These are phyloP conservation scores for Penicillium silybi DNA, from an alignment of 495 filamentous ascomycete genomes.

Conservation along the genomic window DNA sequence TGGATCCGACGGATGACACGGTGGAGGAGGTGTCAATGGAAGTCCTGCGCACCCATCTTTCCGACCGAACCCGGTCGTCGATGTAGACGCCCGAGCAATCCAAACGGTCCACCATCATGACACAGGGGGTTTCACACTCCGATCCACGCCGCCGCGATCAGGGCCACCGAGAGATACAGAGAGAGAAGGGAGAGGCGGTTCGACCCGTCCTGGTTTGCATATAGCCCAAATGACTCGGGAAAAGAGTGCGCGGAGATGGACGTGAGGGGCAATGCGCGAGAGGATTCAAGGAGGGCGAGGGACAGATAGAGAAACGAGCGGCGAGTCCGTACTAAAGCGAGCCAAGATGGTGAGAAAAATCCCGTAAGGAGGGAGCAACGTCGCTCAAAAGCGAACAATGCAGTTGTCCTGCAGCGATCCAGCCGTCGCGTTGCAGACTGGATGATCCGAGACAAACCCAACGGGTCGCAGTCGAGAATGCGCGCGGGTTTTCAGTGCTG, in stretches of 20 bases:
- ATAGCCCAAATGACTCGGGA: constrained; percentile 14
- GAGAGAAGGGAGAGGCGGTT: constrained; percentile 11
- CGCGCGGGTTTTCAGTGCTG: not conserved
- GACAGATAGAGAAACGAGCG: constrained; percentile 15
- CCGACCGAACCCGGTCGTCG: constrained; percentile 65
- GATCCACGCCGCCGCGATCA: constrained; percentile 12
- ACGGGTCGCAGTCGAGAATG: constrained; percentile 7
- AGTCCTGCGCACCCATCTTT: constrained; percentile 52
- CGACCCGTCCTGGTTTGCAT: constrained; percentile 19
- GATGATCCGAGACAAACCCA: constrained; percentile 29
- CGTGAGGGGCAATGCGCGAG: not conserved
- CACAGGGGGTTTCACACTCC: constrained; percentile 7
- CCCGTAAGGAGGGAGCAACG: constrained; percentile 17
- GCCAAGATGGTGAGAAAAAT: constrained; percentile 3
- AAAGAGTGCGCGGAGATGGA: constrained; percentile 3
- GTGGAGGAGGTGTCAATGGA: constrained; percentile 26
- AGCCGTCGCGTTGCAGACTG: constrained; percentile 24
- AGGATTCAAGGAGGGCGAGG: not conserved
- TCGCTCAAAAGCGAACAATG: constrained; percentile 28
- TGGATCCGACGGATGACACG: constrained; percentile 22
- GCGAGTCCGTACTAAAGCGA: constrained; percentile 13
- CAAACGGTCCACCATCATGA: constrained; percentile 60
- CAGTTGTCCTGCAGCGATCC: constrained; percentile 35
- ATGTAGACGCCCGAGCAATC: constrained; percentile 81
- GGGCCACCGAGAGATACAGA: constrained; percentile 3